Percentiles rank a stretch among this genome's conserved stretches.
Evolutionary conservation across 2,329 filamentous ascomycete genomes (phyloP).

Genomic region (Fusarium aywerte): DNA sequence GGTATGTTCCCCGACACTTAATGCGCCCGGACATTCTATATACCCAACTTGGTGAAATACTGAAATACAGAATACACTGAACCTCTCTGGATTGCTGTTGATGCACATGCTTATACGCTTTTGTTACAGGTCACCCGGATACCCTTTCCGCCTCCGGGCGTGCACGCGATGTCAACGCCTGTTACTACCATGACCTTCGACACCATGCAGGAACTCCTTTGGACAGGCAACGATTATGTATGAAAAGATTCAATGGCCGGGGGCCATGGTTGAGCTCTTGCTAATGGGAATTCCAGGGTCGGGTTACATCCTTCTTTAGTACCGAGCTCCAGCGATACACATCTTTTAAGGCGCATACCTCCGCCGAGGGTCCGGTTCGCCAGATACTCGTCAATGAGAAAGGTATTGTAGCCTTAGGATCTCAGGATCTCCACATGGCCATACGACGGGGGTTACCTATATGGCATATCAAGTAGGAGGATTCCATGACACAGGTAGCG

Average conservation of each 20-base stretch:
- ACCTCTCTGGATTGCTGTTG: not conserved
- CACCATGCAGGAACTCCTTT: constrained; percentile 86
- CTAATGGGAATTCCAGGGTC: constrained; percentile 68
- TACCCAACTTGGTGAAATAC: not conserved
- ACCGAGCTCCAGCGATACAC: constrained; percentile 89
- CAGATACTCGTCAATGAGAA: constrained; percentile 93
- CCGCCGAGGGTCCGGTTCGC: constrained; percentile 80
- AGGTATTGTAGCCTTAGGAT: constrained; percentile 86
- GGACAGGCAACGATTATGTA: constrained; percentile 92
- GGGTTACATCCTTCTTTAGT: constrained; percentile 88
- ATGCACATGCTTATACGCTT: constrained; percentile 20
- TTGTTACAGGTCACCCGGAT: constrained; percentile 77
- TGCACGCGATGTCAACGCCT: constrained; percentile 75
- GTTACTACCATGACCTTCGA: constrained; percentile 90
- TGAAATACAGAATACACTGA: not conserved
- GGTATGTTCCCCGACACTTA: constrained; percentile 55
- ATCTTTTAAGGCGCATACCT: constrained; percentile 82
- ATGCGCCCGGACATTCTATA: not conserved
- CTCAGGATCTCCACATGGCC: constrained; percentile 89
- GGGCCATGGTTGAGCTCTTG: not conserved
- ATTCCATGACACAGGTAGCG: not conserved
- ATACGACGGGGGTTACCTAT: constrained; percentile 81
- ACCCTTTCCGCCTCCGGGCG: constrained; percentile 79
- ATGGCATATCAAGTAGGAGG: constrained; percentile 82
- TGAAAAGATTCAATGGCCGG: constrained; percentile 46